Evolutionary conservation across 352 stramenopile species (phyloP), one percentile per base, ranked within the genome.

Genomic region (Globisporangium yorkense): DNA sequence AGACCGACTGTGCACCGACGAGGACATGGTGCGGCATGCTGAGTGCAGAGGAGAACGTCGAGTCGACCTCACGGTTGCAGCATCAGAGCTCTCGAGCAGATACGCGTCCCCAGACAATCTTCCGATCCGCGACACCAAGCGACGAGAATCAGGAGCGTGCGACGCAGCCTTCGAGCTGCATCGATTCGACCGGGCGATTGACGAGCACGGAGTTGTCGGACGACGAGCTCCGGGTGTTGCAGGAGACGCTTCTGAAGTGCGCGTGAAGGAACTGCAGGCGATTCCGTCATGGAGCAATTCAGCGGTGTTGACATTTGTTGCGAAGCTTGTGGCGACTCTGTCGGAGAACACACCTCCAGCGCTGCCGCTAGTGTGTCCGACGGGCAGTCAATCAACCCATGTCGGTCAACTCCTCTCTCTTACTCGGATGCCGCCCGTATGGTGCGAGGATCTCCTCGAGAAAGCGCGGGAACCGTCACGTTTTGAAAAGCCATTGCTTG

Each of bases 151-250:
- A 18, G 20, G 20, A 16, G 44, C 20, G 5, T n/a, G 21, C 20
- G 12, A 49, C 4, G 9, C 20, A 29, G n/a, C 9, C 21, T 24
- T 31, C 44, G 21, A 29, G 44, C 31, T 6, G 44, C 44, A 31
- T 9, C 10, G 18, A 12, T 3, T 49, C 5, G 7, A 31, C 5
- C 20, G 44, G 3, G 18, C 4, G n/a, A 49, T 15, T 24, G 21
- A 27, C 33, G 49, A 45, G 43, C 43, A 52, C 39, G 3, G 57
- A 65, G 40, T 29, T 74, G 40, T 72, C 65, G 20, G 51, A 33
- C 12, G 68, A 73, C 9, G 65, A 76, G 59, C 48, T 63, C 24
- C 56, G 53, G 9, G 52, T 76, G 21, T 54, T 73, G 9, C 51
- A 66, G 5, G 62, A 71, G 18, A 69, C 68, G n/a, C 56, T 75